Base-by-base conservation (phyloP, 768 basidiomycete genomes). In the Panellus pusillus region DNA sequence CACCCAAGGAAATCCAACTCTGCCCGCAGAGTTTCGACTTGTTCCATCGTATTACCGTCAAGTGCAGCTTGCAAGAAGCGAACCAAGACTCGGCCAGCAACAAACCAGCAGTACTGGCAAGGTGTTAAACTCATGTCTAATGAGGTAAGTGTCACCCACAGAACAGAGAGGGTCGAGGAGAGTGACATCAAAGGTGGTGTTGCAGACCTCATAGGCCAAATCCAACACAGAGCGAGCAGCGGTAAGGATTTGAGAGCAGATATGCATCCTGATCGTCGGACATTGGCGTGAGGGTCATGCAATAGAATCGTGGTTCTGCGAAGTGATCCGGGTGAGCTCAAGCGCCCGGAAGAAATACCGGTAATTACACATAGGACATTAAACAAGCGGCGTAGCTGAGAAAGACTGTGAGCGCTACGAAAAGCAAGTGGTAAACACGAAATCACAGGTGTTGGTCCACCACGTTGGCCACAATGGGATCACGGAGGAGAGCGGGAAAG, bases 221-320 rank as follows among this genome's bases (percentile, higher is more conserved):
- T 89, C 83, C 39, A 90, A 70, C 37, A 87, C 81, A 1, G 79
- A 76, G 44, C 89, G 79, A 2, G 87, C 80, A 20, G 88, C 81
- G 1, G 78, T 79, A 8, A 90, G 70, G 28, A 90, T 83, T 62
- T 86, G 60, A 83, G 74, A 13, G 87, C 84, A 38, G 87, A 89
- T 38, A 82, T 74, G 60, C 88, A 91, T 32, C 80, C 80, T 15
- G 76, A 74, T 42, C 68, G 72, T 20, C 74, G 73, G 43, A 86
- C 73, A 54, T 81, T 79, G 15, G 88, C 87, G 62, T 89, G 87
- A 3, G 87, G 86, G 58, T 91, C 89, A 61, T 91, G 89, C 38
- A 91, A 69, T 17, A 89, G 72, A 47, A 91, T 85, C 13, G 72
- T 80, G 6, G 86, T 80, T 12, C 89, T 91, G 58, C 5, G 20